Base-by-base conservation (phyloP, 83 land plant genomes). In the Picea abies region DNA sequence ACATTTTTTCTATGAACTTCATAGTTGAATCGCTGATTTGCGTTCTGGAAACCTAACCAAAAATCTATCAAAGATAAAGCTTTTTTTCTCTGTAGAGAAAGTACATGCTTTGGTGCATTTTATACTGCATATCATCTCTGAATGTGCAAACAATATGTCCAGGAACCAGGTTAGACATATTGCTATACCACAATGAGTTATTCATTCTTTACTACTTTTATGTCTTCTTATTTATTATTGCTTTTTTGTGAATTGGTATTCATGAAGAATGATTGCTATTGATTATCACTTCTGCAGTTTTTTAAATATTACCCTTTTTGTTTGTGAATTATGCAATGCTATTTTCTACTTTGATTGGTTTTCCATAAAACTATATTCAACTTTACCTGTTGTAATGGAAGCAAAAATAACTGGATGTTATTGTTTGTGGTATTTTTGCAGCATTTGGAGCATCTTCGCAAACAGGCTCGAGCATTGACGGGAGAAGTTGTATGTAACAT, bases 361-460 rank as follows among this genome's bases (percentile, higher is more conserved):
- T 19, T 8, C 49, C 17, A 15, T 71, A 41, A 41, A 41, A 41
- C 44, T 41, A 41, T 41, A 41, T 41, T 41, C 47, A 19, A 39
- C 23, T 5, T 5, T 8, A 37, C n/a, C 39, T 71, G 49, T 26
- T 25, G 71, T 37, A 68, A 68, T 68, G 17, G 29, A 68, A 68
- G 17, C 11, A 11, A 71, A 35, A 26, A 71, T 71, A 71, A 35
- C 19, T 20, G 49, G n/a, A 71, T 17, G 44, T 19, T 19, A 5
- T 71, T 71, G 47, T 39, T 68, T 32, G 37, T 39, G 49, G 35
- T 35, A 70, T 71, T 71, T 37, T 19, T 71, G 20, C 75, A 71
- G 75, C 75, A 71, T 41, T 72, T 72, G 49, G 76, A 72, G 49
- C 76, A 72, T 37, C 76, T 72, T 72, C 76, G 76, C 76, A 72